These are phyloP conservation scores for Globisporangium cystogenes DNA, from an alignment of 352 stramenopile species.

Conservation along the genomic window DNA sequence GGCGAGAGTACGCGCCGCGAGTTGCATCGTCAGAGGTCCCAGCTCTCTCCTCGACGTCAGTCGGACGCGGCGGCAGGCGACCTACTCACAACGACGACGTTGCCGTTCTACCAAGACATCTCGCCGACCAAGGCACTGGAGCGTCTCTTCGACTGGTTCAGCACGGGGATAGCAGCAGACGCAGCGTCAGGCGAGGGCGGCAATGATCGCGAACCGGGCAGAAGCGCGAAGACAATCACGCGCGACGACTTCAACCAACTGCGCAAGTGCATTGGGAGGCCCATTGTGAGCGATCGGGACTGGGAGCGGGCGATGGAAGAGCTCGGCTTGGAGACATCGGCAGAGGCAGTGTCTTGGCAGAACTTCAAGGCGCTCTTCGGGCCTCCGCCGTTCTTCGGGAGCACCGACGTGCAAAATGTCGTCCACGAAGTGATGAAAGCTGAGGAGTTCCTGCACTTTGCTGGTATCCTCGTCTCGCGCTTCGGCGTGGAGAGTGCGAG, in stretches of 20 bases:
- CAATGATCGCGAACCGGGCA: background rate
- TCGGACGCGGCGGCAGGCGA: conserved; percentile 9
- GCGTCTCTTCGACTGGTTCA: conserved; percentile 40
- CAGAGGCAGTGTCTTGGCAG: conserved; percentile 16
- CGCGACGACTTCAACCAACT: conserved; percentile 35
- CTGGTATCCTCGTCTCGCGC: conserved; percentile 26
- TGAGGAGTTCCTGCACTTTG: conserved; percentile 40
- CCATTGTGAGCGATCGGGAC: conserved; percentile 15
- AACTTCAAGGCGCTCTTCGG: conserved; percentile 59
- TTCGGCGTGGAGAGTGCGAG: conserved; percentile 19
- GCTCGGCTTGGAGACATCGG: conserved; percentile 14
- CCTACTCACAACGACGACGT: conserved; percentile 24
- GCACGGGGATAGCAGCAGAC: background rate
- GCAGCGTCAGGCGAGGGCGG: background rate
- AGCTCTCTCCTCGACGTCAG: conserved; percentile 30
- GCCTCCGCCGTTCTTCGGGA: conserved; percentile 49
- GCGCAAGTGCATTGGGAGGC: conserved; percentile 28
- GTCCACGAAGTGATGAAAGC: conserved; percentile 34
- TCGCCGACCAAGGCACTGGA: conserved; percentile 32
- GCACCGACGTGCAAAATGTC: conserved; percentile 26
- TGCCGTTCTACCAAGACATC: conserved; percentile 54
- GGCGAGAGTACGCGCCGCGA: conserved; percentile 14
- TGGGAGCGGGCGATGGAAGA: conserved; percentile 40
- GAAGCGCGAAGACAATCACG: conserved; percentile 5
- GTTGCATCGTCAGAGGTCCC: conserved; percentile 28